A percentile compares a stretch with the other conserved stretches of the same genome.
Evolutionary conservation across 2,329 filamentous ascomycete genomes (phyloP).

Genomic region (Aspergillus versicolor): DNA sequence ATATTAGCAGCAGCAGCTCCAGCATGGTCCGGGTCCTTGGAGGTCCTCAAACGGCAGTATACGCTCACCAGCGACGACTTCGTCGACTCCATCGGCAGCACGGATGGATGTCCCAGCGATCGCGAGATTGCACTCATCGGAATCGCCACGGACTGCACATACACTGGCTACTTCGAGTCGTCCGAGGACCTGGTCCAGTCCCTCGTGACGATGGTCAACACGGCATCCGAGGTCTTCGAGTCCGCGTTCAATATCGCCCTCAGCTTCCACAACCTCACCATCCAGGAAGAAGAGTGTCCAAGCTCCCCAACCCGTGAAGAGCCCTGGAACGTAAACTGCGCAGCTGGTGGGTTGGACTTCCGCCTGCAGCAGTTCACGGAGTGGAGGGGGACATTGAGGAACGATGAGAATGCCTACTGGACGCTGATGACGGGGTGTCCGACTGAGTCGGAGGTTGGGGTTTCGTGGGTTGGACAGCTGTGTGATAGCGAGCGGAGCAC

Average conservation of each 20-base stretch:
- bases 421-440: conserved; percentile 78
- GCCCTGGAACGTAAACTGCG: conserved; percentile 23
- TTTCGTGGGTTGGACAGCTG: conserved; percentile 77
- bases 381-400: conserved; percentile 70
- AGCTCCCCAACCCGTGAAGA: conserved; percentile 57
- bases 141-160: conserved; percentile 86
- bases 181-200: conserved; percentile 45
- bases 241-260: conserved; percentile 88
- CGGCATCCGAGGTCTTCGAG: conserved; percentile 82
- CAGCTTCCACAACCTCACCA: conserved; percentile 77
- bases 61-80: conserved; percentile 39
- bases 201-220: conserved; percentile 65
- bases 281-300: conserved; percentile 71
- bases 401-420: conserved; percentile 85
- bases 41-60: conserved; percentile 1
- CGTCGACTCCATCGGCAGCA: conserved; percentile 69
- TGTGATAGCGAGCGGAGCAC: conserved; percentile 55
- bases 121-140: conserved; percentile 84
- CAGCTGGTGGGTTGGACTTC: conserved; percentile 17
- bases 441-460: conserved; percentile 77
- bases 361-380: conserved; percentile 69
- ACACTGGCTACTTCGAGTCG: conserved; percentile 68
- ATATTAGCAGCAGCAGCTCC: background rate
- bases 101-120: conserved; percentile 76
- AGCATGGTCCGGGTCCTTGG: background rate